phyloP scores from a whole-genome alignment of 2,329 filamentous ascomycete species.

The Harringtonia lauricola region DNA sequence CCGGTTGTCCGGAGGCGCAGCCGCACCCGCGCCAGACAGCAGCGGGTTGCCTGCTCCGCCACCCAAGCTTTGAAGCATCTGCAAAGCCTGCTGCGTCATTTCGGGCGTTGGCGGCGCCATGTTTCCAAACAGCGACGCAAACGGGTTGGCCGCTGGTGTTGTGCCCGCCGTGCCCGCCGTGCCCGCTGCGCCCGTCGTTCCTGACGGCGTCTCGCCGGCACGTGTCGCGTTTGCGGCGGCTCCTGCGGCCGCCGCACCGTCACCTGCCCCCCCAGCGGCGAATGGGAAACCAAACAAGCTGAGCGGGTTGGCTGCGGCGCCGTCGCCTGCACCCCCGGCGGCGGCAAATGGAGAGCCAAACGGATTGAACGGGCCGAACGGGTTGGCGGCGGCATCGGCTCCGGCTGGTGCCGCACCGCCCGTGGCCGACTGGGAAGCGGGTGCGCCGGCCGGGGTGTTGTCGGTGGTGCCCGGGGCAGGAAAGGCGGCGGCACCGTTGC shows the following conservation, averaged over 20 bases:
- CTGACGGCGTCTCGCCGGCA: neutral
- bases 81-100: constrained; percentile 41
- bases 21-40: constrained; percentile 17
- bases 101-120: constrained; percentile 31
- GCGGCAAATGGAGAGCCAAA: too few relatives aligned
- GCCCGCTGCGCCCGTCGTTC: constrained; percentile 14
- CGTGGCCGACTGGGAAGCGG: constrained; percentile 18
- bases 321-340: constrained; percentile 8
- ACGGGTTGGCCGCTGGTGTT: constrained; percentile 45
- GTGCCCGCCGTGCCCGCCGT: constrained; percentile 16
- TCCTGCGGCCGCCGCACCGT: neutral
- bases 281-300: too few relatives aligned
- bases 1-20: constrained; percentile 61
- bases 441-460: constrained; percentile 53
- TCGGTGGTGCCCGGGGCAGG: constrained; percentile 89
- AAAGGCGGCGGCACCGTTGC: constrained; percentile 52
- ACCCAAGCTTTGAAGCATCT: too few relatives aligned
- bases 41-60: constrained; percentile 19
- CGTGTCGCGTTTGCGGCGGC: neutral
- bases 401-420: constrained; percentile 8
- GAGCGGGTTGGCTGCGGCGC: neutral
- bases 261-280: too few relatives aligned
- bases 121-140: constrained; percentile 48
- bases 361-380: neutral
- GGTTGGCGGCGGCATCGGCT: neutral